A percentile compares a stretch with the other conserved stretches of the same genome.
These are phyloP conservation scores for Phytophthora quininea DNA, from an alignment of 352 stramenopile species.

Conservation along the genomic window DNA sequence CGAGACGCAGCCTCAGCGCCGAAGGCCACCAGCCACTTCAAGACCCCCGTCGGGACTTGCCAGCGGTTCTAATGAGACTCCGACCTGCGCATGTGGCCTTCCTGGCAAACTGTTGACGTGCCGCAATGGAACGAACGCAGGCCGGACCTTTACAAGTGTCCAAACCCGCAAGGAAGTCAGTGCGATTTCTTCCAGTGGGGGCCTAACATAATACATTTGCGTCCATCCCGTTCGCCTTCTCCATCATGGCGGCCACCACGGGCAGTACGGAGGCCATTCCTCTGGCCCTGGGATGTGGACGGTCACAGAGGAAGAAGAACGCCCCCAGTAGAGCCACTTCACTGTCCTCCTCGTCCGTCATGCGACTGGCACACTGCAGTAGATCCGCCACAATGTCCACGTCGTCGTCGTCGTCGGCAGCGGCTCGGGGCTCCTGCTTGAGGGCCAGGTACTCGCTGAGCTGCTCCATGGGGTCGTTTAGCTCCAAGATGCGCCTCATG, in stretches of 20 bases:
- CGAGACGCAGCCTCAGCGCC: conserved; percentile 44
- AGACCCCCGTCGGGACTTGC: neutral
- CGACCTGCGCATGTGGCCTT: conserved; percentile 56
- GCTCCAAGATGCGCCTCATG: conserved; percentile 62
- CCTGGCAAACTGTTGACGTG: conserved; percentile 58
- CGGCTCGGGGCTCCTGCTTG: conserved; percentile 30
- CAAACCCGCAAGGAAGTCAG: conserved; percentile 77
- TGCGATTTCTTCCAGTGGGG: conserved; percentile 95
- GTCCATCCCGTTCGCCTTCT: conserved; percentile 39
- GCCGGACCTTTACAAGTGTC: conserved; percentile 95
- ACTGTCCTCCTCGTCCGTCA: conserved; percentile 51
- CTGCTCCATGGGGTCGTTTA: conserved; percentile 64
- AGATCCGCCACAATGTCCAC: conserved; percentile 56
- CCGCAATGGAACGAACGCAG: conserved; percentile 86
- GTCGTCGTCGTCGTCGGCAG: conserved; percentile 27
- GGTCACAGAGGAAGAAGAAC: conserved; percentile 68
- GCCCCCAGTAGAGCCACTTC: conserved; percentile 64
- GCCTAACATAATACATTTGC: conserved; percentile 32
- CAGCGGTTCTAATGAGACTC: conserved; percentile 7
- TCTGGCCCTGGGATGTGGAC: conserved; percentile 22
- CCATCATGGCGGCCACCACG: conserved; percentile 69
- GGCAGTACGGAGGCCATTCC: conserved; percentile 50
- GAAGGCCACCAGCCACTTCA: conserved; percentile 6
- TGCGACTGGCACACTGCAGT: conserved; percentile 50
- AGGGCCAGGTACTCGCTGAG: conserved; percentile 66